These are phyloP conservation scores for Triglochin maritima DNA, from an alignment of 106 monocot genomes.

Conservation along the genomic window DNA sequence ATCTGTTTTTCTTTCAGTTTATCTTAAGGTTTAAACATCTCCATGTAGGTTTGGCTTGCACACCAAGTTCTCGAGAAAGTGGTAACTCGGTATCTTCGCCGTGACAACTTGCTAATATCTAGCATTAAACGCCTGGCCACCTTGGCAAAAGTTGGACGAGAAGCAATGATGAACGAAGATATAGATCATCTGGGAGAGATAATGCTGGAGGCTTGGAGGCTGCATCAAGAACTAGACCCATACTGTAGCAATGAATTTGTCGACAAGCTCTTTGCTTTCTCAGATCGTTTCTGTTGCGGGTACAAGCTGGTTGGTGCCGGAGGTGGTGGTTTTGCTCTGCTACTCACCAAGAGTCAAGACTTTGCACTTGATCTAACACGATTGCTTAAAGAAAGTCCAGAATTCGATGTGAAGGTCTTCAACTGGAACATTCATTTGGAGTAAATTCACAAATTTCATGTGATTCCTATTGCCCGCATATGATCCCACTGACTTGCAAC, in stretches of 20 bases:
- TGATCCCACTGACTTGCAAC: not conserved
- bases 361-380: conserved; percentile 34
- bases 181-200: conserved; percentile 79
- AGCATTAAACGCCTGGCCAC: conserved; percentile 80
- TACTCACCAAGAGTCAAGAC: conserved; percentile 47
- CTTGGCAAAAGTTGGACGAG: conserved; percentile 60
- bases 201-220: conserved; percentile 86
- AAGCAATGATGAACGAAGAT: conserved; percentile 82
- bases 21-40: not conserved
- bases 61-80: conserved; percentile 85
- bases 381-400: conserved; percentile 35
- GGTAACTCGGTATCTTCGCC: conserved; percentile 69
- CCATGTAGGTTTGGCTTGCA: conserved; percentile 68
- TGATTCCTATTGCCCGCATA: not conserved
- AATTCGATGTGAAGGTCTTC: conserved; percentile 59
- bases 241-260: conserved; percentile 82
- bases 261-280: conserved; percentile 65
- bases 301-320: conserved; percentile 96
- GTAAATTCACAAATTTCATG: not conserved
- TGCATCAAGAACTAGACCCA: conserved; percentile 97
- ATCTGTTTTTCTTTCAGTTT: not conserved
- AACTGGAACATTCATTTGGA: conserved; percentile 57
- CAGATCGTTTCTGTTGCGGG: conserved; percentile 66
- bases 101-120: conserved; percentile 74
- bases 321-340: conserved; percentile 87